Evolutionary conservation across 1,284 basidiomycete genomes (phyloP).

Genomic region (Macrocystidia cucumis): DNA sequence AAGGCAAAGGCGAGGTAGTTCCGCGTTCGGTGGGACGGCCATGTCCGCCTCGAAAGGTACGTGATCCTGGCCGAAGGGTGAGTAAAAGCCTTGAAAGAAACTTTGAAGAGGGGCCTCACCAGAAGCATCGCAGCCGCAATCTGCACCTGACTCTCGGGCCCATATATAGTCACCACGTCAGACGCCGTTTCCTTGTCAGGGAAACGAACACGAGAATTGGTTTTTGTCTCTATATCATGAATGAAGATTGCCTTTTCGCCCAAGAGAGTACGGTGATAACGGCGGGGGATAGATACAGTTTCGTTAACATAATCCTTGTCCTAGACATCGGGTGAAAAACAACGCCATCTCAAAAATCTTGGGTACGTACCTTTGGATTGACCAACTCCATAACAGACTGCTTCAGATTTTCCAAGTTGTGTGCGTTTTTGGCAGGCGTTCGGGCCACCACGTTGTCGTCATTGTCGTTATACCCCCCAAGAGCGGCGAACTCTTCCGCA

Average conservation of each 20-base stretch:
- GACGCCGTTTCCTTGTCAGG: slow-evolving; percentile 94
- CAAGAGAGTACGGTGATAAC: slow-evolving; percentile 91
- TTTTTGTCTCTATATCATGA: slow-evolving; percentile 95
- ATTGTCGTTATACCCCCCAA: slow-evolving; percentile 95
- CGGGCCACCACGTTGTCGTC: slow-evolving; percentile 98
- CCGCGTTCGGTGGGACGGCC: slow-evolving; percentile 79
- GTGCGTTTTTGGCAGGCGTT: slow-evolving; percentile 96
- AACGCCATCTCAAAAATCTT: background rate
- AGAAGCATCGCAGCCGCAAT: slow-evolving; percentile 95
- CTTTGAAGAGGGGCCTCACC: slow-evolving; percentile 35
- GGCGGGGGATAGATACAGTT: slow-evolving; percentile 86
- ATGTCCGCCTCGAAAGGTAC: slow-evolving; percentile 97
- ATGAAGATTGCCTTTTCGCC: slow-evolving; percentile 98
- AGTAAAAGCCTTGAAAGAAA: slow-evolving; percentile 4
- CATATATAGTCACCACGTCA: slow-evolving; percentile 89
- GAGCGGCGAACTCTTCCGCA: slow-evolving; percentile 92
- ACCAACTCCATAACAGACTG: slow-evolving; percentile 97
- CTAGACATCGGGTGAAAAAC: slow-evolving; percentile 28
- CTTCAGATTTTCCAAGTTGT: slow-evolving; percentile 93
- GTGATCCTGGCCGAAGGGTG: slow-evolving; percentile 61
- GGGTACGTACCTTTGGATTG: slow-evolving; percentile 73
- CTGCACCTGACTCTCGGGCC: slow-evolving; percentile 94
- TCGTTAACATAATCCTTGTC: slow-evolving; percentile 97
- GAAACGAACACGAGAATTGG: slow-evolving; percentile 91
- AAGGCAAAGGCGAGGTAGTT: slow-evolving; percentile 67